Evolutionary conservation across 192 early-diverging fungal genomes (phyloP).

Genomic region (Coemansia sp.): DNA sequence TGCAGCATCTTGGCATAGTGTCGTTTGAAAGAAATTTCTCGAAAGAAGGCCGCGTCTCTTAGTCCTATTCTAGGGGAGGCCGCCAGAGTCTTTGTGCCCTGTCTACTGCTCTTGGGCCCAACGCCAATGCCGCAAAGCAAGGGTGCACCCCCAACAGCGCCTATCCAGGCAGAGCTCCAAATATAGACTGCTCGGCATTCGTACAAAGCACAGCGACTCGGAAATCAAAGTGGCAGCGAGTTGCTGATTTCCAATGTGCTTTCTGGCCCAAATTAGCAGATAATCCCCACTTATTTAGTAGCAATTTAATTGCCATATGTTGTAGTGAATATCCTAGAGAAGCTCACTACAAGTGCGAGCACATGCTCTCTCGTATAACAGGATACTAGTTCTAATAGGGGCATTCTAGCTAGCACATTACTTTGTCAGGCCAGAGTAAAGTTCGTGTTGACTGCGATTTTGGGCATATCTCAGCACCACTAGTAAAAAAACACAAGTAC

Average conservation of each 20-base stretch:
- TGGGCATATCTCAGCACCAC: not conserved
- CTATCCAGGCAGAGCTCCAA: not conserved
- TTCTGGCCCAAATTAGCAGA: not conserved
- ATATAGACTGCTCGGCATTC: not conserved
- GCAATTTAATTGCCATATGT: not conserved
- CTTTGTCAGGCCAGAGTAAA: not conserved
- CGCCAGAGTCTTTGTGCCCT: not conserved
- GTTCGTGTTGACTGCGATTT: not conserved
- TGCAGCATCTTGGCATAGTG: not conserved
- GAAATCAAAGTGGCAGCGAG: not conserved
- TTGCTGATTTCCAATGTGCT: not conserved
- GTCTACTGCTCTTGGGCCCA: not conserved
- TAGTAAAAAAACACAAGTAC: not conserved
- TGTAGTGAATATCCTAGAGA: too few species aligned
- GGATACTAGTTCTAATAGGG: not conserved
- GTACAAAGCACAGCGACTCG: not conserved
- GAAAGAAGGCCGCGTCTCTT: conserved; percentile 1
- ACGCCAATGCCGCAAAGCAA: too few species aligned
- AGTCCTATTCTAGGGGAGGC: not conserved
- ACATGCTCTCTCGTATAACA: not conserved
- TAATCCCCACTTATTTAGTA: not conserved
- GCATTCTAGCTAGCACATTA: not conserved
- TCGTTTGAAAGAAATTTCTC: not conserved
- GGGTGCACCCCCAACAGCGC: too few species aligned
- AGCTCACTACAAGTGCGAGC: too few species aligned